Evolutionary conservation across 1,284 basidiomycete species (phyloP), one percentile per base, ranked within the genome.

Genomic region (Fomitiporia mediterranea): DNA sequence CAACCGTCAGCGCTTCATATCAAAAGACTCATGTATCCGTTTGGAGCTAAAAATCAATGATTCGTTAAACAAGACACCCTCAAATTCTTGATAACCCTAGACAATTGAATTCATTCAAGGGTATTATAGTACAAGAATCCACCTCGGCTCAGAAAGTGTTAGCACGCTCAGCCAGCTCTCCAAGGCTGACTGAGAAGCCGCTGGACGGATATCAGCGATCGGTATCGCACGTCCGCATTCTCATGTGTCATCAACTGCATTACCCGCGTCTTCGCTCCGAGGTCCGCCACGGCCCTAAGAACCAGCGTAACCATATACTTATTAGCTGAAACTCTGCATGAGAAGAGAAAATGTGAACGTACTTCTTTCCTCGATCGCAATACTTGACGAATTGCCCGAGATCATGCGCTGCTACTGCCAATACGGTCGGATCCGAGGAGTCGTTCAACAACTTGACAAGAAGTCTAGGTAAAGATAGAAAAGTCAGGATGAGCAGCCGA

Each of bases 191-290:
- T 90, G 61, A 91, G 84, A 19, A 91, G 81, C 54, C 82, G 81
- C 63, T 91, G 89, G 13, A 94, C 91, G 2, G 89, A 85, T 17
- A 96, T 75, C 43, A 98, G 75, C 3, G 95, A 92, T 60, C 88
- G 84, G 75, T 98, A 98, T 64, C 93, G 84, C 55, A 98, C 94
- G 66, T 98, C 89, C 25, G 89, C 74, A 70, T 96, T 86, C 32
- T 82, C 74, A 70, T 97, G 90, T 3, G 85, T 83, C 91, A 99
- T 95, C 56, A 99, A 79, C 65, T 96, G 88, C 93, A 99, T 97
- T 11, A 95, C 90, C 23, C 86, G 81, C 5, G 83, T 84, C 74
- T 99, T 99, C 9, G 84, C 96, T 28, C 91, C 89, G 15, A 53
- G 32, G 94, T 46, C 25, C 49, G 56, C 40, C 15, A 15, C 34